phyloP scores from a whole-genome alignment of 306 rosid species.

The Castanea crenata region DNA sequence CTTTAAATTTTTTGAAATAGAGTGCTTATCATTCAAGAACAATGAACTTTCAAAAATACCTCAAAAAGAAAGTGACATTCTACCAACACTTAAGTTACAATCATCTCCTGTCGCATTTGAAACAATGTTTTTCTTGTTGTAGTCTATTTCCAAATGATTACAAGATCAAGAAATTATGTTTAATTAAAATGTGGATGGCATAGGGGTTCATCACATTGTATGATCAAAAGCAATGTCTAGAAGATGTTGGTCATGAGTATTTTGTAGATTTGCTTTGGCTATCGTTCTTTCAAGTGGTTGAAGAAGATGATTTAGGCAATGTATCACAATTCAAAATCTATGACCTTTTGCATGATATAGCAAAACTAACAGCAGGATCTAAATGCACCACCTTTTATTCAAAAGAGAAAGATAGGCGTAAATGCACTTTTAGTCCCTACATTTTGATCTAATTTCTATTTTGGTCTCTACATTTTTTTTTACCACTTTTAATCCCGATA shows the following conservation, averaged over 20 bases:
- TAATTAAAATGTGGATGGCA: constrained; percentile 17
- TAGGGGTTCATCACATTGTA: constrained; percentile 11
- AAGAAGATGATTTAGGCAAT: neutral
- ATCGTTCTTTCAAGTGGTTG: neutral
- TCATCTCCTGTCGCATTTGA: too few relatives aligned
- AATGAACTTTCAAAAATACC: too few relatives aligned
- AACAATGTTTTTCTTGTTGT: too few relatives aligned
- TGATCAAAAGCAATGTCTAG: neutral
- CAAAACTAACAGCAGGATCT: neutral
- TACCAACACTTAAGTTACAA: too few relatives aligned
- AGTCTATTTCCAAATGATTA: too few relatives aligned
- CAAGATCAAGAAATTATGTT: fast-evolving
- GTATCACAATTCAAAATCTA: neutral
- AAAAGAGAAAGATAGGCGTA: too few relatives aligned
- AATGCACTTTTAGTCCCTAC: too few relatives aligned
- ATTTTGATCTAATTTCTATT: too few relatives aligned
- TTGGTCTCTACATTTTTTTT: too few relatives aligned
- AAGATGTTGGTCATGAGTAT: constrained; percentile 7
- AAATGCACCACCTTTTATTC: neutral
- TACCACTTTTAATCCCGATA: too few relatives aligned
- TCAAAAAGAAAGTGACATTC: too few relatives aligned
- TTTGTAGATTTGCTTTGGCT: neutral
- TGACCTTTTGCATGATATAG: constrained; percentile 24
- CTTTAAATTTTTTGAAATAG: neutral
- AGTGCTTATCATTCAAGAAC: neutral